Evolutionary conservation across 1,284 basidiomycete genomes (phyloP).

Genomic region (Ceratobasidium sp.): DNA sequence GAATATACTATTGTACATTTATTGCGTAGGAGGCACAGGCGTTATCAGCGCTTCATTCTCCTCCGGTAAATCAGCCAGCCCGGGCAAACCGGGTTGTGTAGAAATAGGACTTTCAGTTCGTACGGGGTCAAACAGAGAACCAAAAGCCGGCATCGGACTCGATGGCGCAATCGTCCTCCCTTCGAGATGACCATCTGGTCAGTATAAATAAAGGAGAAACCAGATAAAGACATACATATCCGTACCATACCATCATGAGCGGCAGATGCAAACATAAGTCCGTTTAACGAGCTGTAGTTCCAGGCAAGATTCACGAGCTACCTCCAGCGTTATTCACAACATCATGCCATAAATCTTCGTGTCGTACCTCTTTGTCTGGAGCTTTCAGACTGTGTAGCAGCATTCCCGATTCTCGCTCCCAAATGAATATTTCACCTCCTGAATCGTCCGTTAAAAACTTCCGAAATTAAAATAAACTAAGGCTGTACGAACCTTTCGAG

Average conservation of each 20-base stretch:
- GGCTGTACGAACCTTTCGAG: constrained; percentile 25
- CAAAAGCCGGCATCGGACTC: too few species aligned
- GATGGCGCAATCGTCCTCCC: too few species aligned
- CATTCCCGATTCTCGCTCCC: constrained; percentile 33
- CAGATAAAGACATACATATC: constrained; percentile 25
- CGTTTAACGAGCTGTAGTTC: constrained; percentile 39
- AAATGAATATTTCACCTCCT: constrained; percentile 44
- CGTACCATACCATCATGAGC: constrained; percentile 38
- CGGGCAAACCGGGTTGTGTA: too few species aligned
- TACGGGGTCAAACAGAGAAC: too few species aligned
- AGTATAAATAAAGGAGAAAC: neutral
- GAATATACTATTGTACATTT: too few species aligned
- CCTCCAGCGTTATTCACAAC: neutral
- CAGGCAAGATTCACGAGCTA: constrained; percentile 39
- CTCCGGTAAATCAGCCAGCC: too few species aligned
- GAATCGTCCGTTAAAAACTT: neutral
- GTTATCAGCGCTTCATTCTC: too few species aligned
- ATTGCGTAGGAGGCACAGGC: too few species aligned
- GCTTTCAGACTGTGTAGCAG: constrained; percentile 36
- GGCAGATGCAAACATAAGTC: constrained; percentile 41
- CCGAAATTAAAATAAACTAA: too few species aligned
- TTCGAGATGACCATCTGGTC: too few species aligned
- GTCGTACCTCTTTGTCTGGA: constrained; percentile 27
- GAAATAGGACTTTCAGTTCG: too few species aligned
- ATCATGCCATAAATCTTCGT: neutral